Conservation (phyloP, 176 grass and related monocot genomes). For the Juncus inflexus region DNA sequence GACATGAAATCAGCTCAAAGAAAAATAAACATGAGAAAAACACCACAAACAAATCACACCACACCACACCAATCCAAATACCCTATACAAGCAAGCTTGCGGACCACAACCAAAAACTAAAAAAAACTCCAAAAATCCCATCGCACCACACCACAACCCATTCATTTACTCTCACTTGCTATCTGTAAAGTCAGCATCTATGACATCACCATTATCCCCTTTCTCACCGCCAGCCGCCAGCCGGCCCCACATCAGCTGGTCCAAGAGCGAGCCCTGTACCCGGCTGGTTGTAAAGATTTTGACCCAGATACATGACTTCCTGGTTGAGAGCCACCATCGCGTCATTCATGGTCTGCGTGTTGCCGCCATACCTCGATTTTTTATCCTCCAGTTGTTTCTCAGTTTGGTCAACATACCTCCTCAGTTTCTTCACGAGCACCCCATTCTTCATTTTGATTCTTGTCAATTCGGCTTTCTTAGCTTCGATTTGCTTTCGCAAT, state of each 20-base stretch:
- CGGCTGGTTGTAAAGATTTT: slow-evolving; percentile 84
- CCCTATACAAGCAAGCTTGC: slow-evolving; percentile 27
- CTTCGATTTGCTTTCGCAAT: no score
- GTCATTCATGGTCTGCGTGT: slow-evolving; percentile 74
- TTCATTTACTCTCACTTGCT: slow-evolving; percentile 45
- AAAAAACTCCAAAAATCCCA: slow-evolving; percentile 12
- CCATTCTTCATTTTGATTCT: no score
- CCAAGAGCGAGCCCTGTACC: slow-evolving; percentile 16
- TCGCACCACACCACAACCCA: background rate
- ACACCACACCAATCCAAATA: slow-evolving; percentile 19
- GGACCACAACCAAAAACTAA: slow-evolving; percentile 21
- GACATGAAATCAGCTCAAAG: no score
- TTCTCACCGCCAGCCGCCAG: background rate
- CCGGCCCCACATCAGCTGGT: slow-evolving; percentile 32
- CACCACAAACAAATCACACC: background rate
- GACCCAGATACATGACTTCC: slow-evolving; percentile 95
- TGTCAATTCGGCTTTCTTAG: no score
- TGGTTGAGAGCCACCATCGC: slow-evolving; percentile 91
- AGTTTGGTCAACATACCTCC: slow-evolving; percentile 57
- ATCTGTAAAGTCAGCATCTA: slow-evolving; percentile 91
- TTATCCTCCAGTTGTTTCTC: slow-evolving; percentile 97
- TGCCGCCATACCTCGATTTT: slow-evolving; percentile 59
- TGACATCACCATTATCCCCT: slow-evolving; percentile 74
- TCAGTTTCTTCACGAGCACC: no score
- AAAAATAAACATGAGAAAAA: no score